Percentiles rank a stretch among this genome's conserved stretches.
These are phyloP conservation scores for Angomonas ambiguus DNA, from an alignment of 208 protist genomes.

Conservation along the genomic window DNA sequence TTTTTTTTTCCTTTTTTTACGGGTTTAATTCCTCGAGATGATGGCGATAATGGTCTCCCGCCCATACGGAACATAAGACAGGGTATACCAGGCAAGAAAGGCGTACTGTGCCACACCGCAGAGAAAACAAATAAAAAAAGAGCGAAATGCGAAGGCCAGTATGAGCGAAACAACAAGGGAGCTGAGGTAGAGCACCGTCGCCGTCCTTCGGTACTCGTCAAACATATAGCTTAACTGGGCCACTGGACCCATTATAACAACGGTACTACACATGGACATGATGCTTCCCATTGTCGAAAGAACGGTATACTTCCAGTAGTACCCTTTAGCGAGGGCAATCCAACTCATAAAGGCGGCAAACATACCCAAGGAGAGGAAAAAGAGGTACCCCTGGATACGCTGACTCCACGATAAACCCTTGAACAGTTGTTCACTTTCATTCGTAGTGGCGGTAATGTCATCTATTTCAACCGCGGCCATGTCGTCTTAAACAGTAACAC, in stretches of 20 bases:
- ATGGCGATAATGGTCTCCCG: conserved; percentile 38
- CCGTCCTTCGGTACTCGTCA: conserved; percentile 68
- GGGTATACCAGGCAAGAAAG: conserved; percentile 83
- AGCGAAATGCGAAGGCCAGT: conserved; percentile 56
- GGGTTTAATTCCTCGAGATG: neutral
- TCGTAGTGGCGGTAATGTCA: conserved; percentile 7
- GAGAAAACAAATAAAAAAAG: conserved; percentile 54
- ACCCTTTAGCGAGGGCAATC: conserved; percentile 64
- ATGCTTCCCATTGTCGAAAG: conserved; percentile 71
- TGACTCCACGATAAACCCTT: conserved; percentile 70
- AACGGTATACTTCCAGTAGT: conserved; percentile 85
- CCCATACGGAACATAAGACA: conserved; percentile 89
- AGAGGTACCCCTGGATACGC: conserved; percentile 76
- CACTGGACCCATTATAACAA: conserved; percentile 80
- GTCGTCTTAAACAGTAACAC: neutral
- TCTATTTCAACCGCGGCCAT: conserved; percentile 12
- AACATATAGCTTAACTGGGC: conserved; percentile 89
- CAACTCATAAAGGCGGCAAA: conserved; percentile 80
- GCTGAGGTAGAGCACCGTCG: conserved; percentile 64
- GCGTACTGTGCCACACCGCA: conserved; percentile 81
- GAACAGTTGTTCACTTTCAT: conserved; percentile 64
- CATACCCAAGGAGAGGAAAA: conserved; percentile 69
- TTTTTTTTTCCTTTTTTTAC: neutral
- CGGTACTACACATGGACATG: conserved; percentile 74
- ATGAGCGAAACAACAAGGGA: conserved; percentile 72